A percentile compares a stretch with the other conserved stretches of the same genome.
These are phyloP conservation scores for Leishmania major DNA, from an alignment of 208 protist species.

Conservation along the genomic window DNA sequence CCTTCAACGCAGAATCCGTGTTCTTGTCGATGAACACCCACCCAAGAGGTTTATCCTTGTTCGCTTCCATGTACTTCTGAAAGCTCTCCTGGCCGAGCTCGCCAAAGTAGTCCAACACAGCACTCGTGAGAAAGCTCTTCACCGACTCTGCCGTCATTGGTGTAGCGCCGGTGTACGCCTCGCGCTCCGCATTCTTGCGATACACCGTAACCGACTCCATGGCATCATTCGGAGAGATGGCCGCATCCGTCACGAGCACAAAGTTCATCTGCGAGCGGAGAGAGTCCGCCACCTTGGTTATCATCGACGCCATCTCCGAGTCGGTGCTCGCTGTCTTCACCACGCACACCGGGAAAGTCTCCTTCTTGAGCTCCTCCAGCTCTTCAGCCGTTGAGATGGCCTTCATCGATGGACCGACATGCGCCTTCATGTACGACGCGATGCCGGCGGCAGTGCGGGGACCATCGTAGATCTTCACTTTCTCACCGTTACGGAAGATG, in stretches of 20 bases:
- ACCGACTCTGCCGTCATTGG: slow-evolving; percentile 43
- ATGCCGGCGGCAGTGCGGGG: slow-evolving; percentile 63
- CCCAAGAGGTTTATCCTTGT: slow-evolving; percentile 45
- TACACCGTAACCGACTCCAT: slow-evolving; percentile 75
- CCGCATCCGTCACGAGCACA: slow-evolving; percentile 57
- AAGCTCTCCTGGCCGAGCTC: slow-evolving; percentile 73
- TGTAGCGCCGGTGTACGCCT: slow-evolving; percentile 41
- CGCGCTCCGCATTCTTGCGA: slow-evolving; percentile 44
- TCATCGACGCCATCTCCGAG: slow-evolving; percentile 35
- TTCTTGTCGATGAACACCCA: slow-evolving; percentile 75
- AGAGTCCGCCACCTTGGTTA: slow-evolving; percentile 36
- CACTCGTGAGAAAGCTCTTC: slow-evolving; percentile 54
- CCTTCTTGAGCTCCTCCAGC: slow-evolving; percentile 68
- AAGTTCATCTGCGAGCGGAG: slow-evolving; percentile 61
- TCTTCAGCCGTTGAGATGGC: slow-evolving; percentile 41
- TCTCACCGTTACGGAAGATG: slow-evolving; percentile 81
- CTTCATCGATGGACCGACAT: slow-evolving; percentile 51
- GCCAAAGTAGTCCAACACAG: slow-evolving; percentile 60
- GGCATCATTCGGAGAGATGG: slow-evolving; percentile 43
- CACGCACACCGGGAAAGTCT: slow-evolving; percentile 46
- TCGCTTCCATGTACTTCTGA: slow-evolving; percentile 62
- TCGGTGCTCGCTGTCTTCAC: slow-evolving; percentile 50
- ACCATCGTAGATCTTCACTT: slow-evolving; percentile 63
- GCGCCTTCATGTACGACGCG: slow-evolving; percentile 59
- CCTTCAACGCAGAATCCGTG: slow-evolving; percentile 24